These are phyloP conservation scores for Fusarium sublunatum DNA, from an alignment of 2,329 filamentous ascomycete genomes.

Conservation along the genomic window DNA sequence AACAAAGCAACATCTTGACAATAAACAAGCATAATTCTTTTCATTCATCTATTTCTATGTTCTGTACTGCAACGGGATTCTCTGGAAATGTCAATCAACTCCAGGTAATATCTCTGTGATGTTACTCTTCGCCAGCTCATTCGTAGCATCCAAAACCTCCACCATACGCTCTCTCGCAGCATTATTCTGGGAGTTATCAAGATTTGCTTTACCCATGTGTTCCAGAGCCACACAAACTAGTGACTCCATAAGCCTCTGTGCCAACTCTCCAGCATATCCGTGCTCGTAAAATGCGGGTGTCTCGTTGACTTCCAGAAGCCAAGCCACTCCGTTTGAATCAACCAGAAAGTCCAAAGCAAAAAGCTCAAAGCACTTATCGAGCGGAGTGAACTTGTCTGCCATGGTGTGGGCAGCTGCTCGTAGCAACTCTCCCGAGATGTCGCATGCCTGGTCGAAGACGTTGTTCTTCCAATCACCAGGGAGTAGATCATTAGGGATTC, in stretches of 20 bases:
- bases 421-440: conserved; percentile 50
- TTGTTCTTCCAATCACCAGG: conserved; percentile 49
- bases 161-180: conserved; percentile 23
- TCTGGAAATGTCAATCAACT: not conserved
- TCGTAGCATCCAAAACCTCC: conserved; percentile 37
- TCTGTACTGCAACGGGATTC: not conserved
- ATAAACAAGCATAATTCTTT: too few relatives aligned
- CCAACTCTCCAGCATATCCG: conserved; percentile 49
- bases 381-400: conserved; percentile 53
- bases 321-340: conserved; percentile 48
- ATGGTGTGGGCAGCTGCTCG: conserved; percentile 52
- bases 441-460: conserved; percentile 52
- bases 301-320: conserved; percentile 55
- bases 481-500: conserved; percentile 45
- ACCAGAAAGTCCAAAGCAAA: conserved; percentile 54
- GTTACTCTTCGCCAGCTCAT: conserved; percentile 39
- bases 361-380: conserved; percentile 54
- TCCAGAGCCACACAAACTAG: conserved; percentile 50
- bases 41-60: not conserved
- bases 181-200: not conserved
- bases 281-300: conserved; percentile 54
- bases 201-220: conserved; percentile 45
- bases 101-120: conserved; percentile 40
- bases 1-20: too few relatives aligned
- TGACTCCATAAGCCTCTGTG: conserved; percentile 52